Base-by-base conservation (phyloP, 2,329 filamentous ascomycete genomes). In the Pseudocercospora cruenta region DNA sequence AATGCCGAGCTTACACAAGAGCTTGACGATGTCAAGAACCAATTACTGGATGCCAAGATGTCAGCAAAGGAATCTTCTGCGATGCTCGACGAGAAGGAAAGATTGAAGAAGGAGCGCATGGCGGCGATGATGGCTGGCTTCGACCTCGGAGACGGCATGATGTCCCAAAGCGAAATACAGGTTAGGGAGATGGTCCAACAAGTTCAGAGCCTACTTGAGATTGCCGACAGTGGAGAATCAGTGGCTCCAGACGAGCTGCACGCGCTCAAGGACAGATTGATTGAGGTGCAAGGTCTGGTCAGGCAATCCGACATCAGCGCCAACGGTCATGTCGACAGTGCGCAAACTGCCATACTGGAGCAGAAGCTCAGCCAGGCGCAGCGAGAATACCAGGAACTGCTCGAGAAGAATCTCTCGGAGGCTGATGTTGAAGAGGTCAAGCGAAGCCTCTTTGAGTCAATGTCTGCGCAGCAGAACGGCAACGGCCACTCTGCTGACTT, bases 81-180 rank as follows among this genome's bases (percentile, higher is more conserved):
- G 8, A 90, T 93, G 16, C 83, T 96, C 21, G 94, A 98, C 73
- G 95, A 98, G 81, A 99, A 99, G 85, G 96, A 98, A 81, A 94
- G 93, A 85, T 94, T 93, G 83, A 99, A 99, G 86, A 93, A 94
- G 0, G 95, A 99, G 82, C 95, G 96, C 81, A 99, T 99, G 95
- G 95, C 95, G 51, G 92, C 97, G 86, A 99, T 99, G 95, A 97
- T 99, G 94, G 95, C 95, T 66, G 93, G 94, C 3, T 98, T 99
- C 74, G 94, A 99, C 75, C 87, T 99, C 36, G 94, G 93, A 53
- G 90, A 91, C 58, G 94, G 97, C 65, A 90, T 96, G 33, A 96
- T 98, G 78, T 97, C 93, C 72, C 91, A 95, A 65, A 97, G 97
- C 73, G 95, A 99, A 79, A 87, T 90, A 69, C 90, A 88, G 59